Conservation (phyloP, 805 yeast genomes). For the Pichia cephalocereana region DNA sequence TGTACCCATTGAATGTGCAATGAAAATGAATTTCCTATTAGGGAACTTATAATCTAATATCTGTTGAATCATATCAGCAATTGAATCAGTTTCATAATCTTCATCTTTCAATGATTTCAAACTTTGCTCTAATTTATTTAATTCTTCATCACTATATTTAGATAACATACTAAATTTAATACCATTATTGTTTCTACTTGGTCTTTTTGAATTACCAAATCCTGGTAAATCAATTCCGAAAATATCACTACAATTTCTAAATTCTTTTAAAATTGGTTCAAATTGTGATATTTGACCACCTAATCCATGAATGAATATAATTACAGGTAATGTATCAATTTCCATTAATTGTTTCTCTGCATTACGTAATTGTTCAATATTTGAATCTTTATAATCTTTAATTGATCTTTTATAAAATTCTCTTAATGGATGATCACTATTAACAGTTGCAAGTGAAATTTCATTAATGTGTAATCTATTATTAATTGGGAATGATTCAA, state of each 20-base stretch:
- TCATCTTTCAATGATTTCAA: conserved; percentile 27
- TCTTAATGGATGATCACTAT: conserved; percentile 43
- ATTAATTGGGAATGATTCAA: conserved; percentile 30
- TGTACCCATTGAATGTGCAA: conserved; percentile 54
- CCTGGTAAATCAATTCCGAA: conserved; percentile 82
- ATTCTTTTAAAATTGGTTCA: conserved; percentile 57
- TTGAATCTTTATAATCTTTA: conserved; percentile 5
- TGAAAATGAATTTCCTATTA: conserved; percentile 33
- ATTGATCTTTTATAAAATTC: conserved; percentile 25
- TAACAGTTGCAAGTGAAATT: conserved; percentile 33
- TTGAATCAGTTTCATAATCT: conserved; percentile 34
- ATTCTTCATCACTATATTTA: conserved; percentile 14
- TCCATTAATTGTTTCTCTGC: conserved; percentile 23
- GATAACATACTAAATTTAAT: conserved; percentile 16
- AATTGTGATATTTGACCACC: conserved; percentile 90
- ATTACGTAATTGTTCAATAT: conserved; percentile 10
- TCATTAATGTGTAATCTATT: conserved; percentile 18
- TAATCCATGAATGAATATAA: conserved; percentile 73
- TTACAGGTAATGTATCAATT: conserved; percentile 44
- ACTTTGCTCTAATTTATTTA: conserved; percentile 18
- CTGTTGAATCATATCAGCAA: conserved; percentile 31
- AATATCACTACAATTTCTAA: conserved; percentile 54
- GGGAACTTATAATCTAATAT: conserved; percentile 33
- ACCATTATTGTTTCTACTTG: conserved; percentile 4
- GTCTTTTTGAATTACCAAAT: conserved; percentile 51